Evolutionary conservation across 495 filamentous ascomycete genomes (phyloP), one percentile per base, ranked within the genome.

Genomic region (Podospora pseudocomata): DNA sequence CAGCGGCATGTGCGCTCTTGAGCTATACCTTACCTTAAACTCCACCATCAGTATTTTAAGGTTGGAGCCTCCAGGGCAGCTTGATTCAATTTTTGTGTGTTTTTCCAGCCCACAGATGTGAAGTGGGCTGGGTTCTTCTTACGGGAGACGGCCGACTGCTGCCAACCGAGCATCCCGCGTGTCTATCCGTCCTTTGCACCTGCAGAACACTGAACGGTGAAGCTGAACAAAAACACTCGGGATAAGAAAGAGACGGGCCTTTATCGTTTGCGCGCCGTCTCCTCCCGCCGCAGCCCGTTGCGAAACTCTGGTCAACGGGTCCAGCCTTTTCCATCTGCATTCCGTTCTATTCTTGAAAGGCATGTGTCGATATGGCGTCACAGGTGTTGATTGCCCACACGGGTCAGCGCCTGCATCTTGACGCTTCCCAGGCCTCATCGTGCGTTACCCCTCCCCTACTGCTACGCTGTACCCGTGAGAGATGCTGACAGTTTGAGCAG

Each of bases 311-410:
- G 13, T 49, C 13, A 16, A 5, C 9, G 7, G 39, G 23, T 1
- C 39, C 39, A 11, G 39, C 39, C 39, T 49, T 49, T 49, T 11
- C 13, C 39, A 49, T 49, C 13, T 49, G 39, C 1, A 49, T 49
- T 49, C 9, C 9, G 19, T 26, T 18, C 0, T 34, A 20, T 34
- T 20, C 49, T 60, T 16, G 39, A 62, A 71, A 75, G 76, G 73
- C 67, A 80, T 80, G 78, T 74, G 57, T 67, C 65, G 75, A 74
- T 70, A 84, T 84, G 81, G 80, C 80, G 71, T 93, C 93, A 87
- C 86, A 92, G 78, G 87, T 97, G 78, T 91, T 90, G 79, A 87
- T 95, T 68, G 93, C 92, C 83, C 93, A 95, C 83, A 90, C 90
- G 73, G 93, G 93, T 83, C 88, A 92, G 83, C 89, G 89, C 81